Percentiles rank a stretch among this genome's conserved stretches.
phyloP scores from a whole-genome alignment of 2,329 filamentous ascomycete species.

The Tricladium varicosporioides region DNA sequence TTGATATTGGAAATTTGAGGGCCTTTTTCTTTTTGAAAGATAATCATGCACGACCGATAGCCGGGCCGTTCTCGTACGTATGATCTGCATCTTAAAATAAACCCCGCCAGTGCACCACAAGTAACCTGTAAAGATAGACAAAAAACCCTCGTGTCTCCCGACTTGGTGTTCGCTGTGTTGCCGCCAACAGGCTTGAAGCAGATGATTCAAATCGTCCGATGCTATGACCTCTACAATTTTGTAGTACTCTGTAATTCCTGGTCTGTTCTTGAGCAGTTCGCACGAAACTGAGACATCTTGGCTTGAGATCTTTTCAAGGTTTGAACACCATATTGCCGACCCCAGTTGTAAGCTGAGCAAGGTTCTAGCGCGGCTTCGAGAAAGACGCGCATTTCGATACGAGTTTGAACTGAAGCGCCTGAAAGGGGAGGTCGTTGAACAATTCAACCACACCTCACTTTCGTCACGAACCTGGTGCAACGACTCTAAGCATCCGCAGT shows the following conservation, averaged over 20 bases:
- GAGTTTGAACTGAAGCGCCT: neutral
- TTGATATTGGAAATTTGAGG: neutral
- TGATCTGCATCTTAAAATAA: neutral
- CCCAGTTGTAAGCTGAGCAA: neutral
- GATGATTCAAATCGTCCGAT: too few relatives aligned
- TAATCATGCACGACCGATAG: too few relatives aligned
- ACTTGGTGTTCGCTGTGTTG: too few relatives aligned
- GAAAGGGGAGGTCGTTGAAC: neutral
- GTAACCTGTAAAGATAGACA: neutral
- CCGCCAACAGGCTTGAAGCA: neutral
- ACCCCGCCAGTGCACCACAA: neutral
- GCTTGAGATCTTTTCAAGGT: neutral
- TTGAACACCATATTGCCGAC: neutral
- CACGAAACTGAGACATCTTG: too few relatives aligned
- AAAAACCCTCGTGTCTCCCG: too few relatives aligned
- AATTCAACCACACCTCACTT: neutral
- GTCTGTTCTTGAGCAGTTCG: too few relatives aligned
- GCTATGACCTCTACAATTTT: too few relatives aligned
- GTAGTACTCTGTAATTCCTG: too few relatives aligned
- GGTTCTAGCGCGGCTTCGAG: neutral
- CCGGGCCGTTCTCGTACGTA: neutral
- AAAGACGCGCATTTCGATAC: neutral
- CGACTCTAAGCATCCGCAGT: neutral
- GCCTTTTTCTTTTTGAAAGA: neutral
- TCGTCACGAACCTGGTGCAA: neutral